These are phyloP conservation scores for Abrus pulchellus DNA, from an alignment of 306 rosid genomes.

Conservation along the genomic window DNA sequence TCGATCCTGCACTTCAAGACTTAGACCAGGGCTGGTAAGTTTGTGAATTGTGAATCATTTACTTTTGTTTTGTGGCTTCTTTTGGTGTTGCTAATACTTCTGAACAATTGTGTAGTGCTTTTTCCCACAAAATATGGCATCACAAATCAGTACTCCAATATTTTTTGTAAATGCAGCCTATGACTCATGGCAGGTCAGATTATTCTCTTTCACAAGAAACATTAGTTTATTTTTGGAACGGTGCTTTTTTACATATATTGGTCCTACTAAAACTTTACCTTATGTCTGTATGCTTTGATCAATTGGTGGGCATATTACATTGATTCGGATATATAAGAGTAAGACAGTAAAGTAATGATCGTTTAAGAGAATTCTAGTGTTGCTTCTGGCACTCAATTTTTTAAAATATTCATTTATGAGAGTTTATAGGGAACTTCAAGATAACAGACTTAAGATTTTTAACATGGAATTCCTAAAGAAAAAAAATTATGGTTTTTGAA, in stretches of 20 bases:
- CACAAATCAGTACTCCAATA: slow-evolving; percentile 76
- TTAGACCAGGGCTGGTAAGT: slow-evolving; percentile 80
- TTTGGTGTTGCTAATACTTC: slow-evolving; percentile 35
- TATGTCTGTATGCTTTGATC: slow-evolving; percentile 19
- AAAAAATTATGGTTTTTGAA: neutral
- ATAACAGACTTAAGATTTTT: slow-evolving; percentile 7
- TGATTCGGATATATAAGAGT: neutral
- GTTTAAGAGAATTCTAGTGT: neutral
- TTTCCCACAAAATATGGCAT: slow-evolving; percentile 80
- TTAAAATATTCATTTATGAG: neutral
- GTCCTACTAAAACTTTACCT: neutral
- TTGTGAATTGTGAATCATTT: slow-evolving; percentile 12
- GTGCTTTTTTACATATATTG: neutral
- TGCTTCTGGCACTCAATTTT: neutral
- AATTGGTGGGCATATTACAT: slow-evolving; percentile 10
- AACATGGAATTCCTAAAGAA: neutral
- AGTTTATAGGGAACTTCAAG: slow-evolving; percentile 2
- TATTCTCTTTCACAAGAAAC: slow-evolving; percentile 13
- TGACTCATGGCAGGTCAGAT: slow-evolving; percentile 97
- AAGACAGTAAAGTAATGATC: slow-evolving; percentile 6
- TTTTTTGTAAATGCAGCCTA: slow-evolving; percentile 94
- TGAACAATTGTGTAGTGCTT: slow-evolving; percentile 71
- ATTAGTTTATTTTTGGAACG: slow-evolving; percentile 3
- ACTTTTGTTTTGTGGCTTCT: neutral
- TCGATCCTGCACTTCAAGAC: slow-evolving; percentile 73